Conservation (phyloP, 2,329 filamentous ascomycete species). For the Neurospora sp. region DNA sequence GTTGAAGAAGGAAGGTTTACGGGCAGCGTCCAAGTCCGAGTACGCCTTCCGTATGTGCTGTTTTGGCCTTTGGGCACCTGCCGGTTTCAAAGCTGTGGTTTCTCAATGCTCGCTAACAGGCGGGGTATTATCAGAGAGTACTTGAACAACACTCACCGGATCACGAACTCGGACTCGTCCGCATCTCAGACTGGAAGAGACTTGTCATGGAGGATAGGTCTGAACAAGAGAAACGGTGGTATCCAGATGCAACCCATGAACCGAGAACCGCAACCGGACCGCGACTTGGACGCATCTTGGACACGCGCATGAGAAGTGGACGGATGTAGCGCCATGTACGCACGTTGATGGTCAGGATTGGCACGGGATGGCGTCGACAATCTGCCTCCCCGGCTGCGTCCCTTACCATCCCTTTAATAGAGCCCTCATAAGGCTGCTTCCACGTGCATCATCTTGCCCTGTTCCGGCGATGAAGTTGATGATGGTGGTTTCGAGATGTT, state of each 20-base stretch:
- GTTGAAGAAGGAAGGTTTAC: background rate
- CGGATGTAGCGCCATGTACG: background rate
- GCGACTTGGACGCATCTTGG: background rate
- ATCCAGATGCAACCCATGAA: background rate
- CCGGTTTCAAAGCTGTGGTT: background rate
- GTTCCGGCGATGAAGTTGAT: background rate
- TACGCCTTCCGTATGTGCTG: background rate
- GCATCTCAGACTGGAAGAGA: background rate
- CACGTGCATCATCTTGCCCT: background rate
- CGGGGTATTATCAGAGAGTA: background rate
- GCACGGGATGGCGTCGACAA: background rate
- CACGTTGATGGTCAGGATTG: background rate
- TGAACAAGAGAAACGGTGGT: background rate
- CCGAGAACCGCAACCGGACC: background rate
- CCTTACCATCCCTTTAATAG: background rate
- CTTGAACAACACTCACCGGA: background rate
- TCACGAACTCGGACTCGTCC: background rate
- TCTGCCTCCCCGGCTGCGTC: background rate
- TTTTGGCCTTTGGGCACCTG: background rate
- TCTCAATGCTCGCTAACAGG: background rate
- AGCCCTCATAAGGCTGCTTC: background rate
- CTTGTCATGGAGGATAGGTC: background rate
- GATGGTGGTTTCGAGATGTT: background rate
- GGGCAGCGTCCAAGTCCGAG: background rate
- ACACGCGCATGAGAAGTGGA: background rate